These are phyloP conservation scores for Filosporella fistucella DNA, from an alignment of 495 filamentous ascomycete species.

Conservation along the genomic window DNA sequence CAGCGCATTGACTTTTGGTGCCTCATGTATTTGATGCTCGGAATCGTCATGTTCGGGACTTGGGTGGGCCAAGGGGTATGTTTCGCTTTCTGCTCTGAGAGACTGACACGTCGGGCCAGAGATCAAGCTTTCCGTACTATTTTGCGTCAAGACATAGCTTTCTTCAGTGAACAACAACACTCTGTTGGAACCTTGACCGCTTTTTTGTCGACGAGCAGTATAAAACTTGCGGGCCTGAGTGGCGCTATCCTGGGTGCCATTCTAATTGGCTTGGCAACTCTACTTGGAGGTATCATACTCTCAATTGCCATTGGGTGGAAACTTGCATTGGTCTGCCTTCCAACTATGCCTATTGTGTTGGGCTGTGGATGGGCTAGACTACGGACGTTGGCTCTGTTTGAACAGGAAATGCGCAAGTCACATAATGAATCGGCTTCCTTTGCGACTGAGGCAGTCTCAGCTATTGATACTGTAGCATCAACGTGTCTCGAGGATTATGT, in stretches of 20 bases:
- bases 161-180: constrained; percentile 84
- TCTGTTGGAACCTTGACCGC: no score
- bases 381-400: constrained; percentile 43
- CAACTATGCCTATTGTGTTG: constrained; percentile 44
- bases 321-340: constrained; percentile 46
- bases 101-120: constrained; percentile 72
- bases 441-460: constrained; percentile 46
- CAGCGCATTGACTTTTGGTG: constrained; percentile 96
- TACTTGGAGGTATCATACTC: constrained; percentile 43
- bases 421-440: constrained; percentile 47
- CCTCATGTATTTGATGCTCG: constrained; percentile 87
- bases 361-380: constrained; percentile 44
- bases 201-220: no score
- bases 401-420: constrained; percentile 40
- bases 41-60: constrained; percentile 65
- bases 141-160: constrained; percentile 82
- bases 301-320: constrained; percentile 61
- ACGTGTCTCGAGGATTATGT: constrained; percentile 43
- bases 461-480: constrained; percentile 50
- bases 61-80: constrained; percentile 61
- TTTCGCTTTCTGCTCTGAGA: constrained; percentile 78
- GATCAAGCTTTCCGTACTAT: constrained; percentile 75
- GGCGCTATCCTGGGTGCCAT: no score
- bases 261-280: no score
- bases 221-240: no score